A percentile compares a stretch with the other conserved stretches of the same genome.
phyloP scores from a whole-genome alignment of 108 stramenopile species.

The Stephanodiscus minutulus region DNA sequence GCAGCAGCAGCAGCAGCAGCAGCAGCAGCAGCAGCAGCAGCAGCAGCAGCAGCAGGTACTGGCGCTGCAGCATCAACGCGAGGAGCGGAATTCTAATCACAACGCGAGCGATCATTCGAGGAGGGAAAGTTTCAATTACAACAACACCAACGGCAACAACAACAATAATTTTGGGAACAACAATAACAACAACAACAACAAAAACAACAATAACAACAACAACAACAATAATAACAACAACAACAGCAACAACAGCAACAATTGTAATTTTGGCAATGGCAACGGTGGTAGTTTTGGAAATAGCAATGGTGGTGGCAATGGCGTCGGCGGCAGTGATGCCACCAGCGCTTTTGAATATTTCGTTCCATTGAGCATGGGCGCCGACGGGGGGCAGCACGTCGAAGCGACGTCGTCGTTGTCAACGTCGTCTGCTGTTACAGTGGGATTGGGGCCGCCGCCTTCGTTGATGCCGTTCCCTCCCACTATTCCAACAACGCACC shows the following conservation, averaged over 20 bases:
- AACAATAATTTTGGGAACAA: background rate
- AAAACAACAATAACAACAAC: constrained; percentile 1
- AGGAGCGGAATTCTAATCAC: background rate
- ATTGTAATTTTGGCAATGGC: background rate
- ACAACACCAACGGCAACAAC: background rate
- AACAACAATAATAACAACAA: background rate
- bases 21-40: background rate
- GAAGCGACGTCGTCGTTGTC: background rate
- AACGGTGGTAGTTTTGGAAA: background rate
- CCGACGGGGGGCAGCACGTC: background rate
- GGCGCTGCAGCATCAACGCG: background rate
- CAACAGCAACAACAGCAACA: background rate
- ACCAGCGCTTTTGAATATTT: background rate
- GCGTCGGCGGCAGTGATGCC: background rate
- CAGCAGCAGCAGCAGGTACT: background rate
- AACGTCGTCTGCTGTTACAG: background rate
- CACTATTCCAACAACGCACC: background rate
- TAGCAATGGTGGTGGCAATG: background rate
- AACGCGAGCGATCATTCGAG: background rate
- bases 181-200: too few species aligned
- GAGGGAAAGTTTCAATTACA: background rate
- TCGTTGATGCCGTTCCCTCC: background rate
- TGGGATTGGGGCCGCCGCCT: background rate
- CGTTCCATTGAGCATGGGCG: constrained; percentile 9
- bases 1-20: constrained; percentile 3